These are phyloP conservation scores for Aphanomyces euteiches DNA, from an alignment of 352 stramenopile genomes.

Conservation along the genomic window DNA sequence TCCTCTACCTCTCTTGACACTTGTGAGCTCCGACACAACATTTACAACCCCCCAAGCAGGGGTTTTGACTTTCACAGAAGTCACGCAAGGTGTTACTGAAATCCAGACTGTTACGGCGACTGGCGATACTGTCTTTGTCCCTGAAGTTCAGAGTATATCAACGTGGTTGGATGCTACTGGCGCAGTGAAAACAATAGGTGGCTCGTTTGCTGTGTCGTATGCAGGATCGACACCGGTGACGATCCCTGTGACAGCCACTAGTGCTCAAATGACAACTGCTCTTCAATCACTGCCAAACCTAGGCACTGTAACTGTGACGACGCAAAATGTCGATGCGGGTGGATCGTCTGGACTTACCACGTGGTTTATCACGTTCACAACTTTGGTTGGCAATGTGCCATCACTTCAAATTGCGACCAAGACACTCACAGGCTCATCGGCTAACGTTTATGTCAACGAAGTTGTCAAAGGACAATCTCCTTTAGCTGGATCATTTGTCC, in stretches of 20 bases:
- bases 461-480: slow-evolving; percentile 72
- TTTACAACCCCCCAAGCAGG: slow-evolving; percentile 39
- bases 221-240: slow-evolving; percentile 43
- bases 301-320: slow-evolving; percentile 63
- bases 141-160: slow-evolving; percentile 86
- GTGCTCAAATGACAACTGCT: slow-evolving; percentile 46
- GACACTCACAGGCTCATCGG: slow-evolving; percentile 54
- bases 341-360: slow-evolving; percentile 45
- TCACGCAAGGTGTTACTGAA: slow-evolving; percentile 88
- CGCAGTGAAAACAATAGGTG: slow-evolving; percentile 39
- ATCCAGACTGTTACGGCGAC: slow-evolving; percentile 92
- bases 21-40: slow-evolving; percentile 42
- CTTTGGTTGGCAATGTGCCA: slow-evolving; percentile 88
- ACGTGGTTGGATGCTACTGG: slow-evolving; percentile 60
- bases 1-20: slow-evolving; percentile 61
- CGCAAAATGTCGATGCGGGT: slow-evolving; percentile 51
- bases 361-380: slow-evolving; percentile 89
- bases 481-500: slow-evolving; percentile 88
- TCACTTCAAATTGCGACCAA: slow-evolving; percentile 64
- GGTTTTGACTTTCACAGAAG: slow-evolving; percentile 47
- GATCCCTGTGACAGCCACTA: slow-evolving; percentile 42
- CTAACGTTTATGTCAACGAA: slow-evolving; percentile 58
- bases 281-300: slow-evolving; percentile 75
- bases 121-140: slow-evolving; percentile 82
- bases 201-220: slow-evolving; percentile 68